Conservation (phyloP, 768 basidiomycete species). For the Hydnomerulius pinastri region DNA sequence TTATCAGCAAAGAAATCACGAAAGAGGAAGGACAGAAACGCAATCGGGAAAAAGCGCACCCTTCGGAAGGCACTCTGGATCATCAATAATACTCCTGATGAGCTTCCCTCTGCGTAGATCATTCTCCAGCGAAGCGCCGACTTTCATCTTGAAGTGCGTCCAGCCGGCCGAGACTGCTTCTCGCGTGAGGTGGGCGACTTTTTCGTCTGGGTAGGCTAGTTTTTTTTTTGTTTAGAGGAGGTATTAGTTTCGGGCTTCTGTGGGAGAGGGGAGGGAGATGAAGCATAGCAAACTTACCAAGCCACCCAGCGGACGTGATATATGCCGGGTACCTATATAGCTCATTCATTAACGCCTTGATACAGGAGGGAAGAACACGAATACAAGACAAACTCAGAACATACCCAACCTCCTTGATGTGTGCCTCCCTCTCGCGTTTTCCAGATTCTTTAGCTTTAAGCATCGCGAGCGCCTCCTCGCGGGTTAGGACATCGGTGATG, state of each 20-base stretch:
- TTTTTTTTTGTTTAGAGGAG: background rate
- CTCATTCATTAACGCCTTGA: too few species aligned
- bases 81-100: constrained; percentile 90
- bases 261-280: background rate
- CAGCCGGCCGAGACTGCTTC: constrained; percentile 86
- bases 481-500: constrained; percentile 89
- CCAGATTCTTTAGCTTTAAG: constrained; percentile 71
- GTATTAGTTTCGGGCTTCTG: too few species aligned
- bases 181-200: constrained; percentile 77
- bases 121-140: constrained; percentile 77
- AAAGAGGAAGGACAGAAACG: background rate
- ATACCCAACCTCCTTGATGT: constrained; percentile 67
- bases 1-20: too few species aligned
- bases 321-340: constrained; percentile 83
- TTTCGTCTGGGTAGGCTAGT: constrained; percentile 84
- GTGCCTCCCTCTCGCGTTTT: constrained; percentile 75
- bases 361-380: too few species aligned
- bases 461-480: constrained; percentile 82
- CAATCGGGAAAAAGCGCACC: constrained; percentile 24
- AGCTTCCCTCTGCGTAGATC: constrained; percentile 84
- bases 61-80: constrained; percentile 72
- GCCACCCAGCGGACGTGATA: constrained; percentile 90
- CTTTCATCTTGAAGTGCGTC: constrained; percentile 99
- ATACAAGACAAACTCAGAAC: constrained; percentile 12
- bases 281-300: constrained; percentile 46